Conservation (phyloP, 768 basidiomycete species). For the Lactifluus hygrophoroides region DNA sequence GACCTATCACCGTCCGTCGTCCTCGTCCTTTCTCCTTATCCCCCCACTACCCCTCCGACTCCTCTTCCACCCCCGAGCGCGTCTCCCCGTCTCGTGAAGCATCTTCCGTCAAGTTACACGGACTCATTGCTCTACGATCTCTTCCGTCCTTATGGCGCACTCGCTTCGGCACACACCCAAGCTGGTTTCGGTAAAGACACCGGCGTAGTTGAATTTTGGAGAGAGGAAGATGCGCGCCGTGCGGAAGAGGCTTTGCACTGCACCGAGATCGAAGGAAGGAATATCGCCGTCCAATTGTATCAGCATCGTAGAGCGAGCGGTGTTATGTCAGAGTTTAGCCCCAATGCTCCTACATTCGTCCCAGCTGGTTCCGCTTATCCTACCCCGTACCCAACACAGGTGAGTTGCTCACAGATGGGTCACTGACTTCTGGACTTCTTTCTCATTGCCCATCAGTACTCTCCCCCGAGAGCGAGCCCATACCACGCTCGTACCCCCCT, state of each 20-base stretch:
- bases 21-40: conserved; percentile 74
- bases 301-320: conserved; percentile 52
- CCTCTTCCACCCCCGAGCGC: conserved; percentile 70
- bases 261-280: conserved; percentile 73
- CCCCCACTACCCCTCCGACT: conserved; percentile 68
- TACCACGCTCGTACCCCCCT: conserved; percentile 35
- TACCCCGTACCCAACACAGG: conserved; percentile 53
- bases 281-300: conserved; percentile 76
- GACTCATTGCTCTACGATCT: conserved; percentile 77
- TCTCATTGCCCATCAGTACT: conserved; percentile 40
- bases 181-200: conserved; percentile 72
- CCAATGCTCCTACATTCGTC: conserved; percentile 67
- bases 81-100: conserved; percentile 73
- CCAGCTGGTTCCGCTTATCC: conserved; percentile 52
- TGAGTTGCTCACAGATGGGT: conserved; percentile 23
- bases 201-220: conserved; percentile 79
- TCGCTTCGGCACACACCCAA: conserved; percentile 67
- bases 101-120: conserved; percentile 59
- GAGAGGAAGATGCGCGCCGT: conserved; percentile 71
- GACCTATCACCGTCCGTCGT: conserved; percentile 47
- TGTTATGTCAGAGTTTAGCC: conserved; percentile 55
- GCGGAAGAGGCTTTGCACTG: conserved; percentile 82
- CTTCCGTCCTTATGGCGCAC: conserved; percentile 75
- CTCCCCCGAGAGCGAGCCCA: conserved; percentile 51
- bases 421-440: background rate